A percentile compares a stretch with the other conserved stretches of the same genome.
Conservation (phyloP, 176 grass and related monocot genomes). For the Zoysia japonica region DNA sequence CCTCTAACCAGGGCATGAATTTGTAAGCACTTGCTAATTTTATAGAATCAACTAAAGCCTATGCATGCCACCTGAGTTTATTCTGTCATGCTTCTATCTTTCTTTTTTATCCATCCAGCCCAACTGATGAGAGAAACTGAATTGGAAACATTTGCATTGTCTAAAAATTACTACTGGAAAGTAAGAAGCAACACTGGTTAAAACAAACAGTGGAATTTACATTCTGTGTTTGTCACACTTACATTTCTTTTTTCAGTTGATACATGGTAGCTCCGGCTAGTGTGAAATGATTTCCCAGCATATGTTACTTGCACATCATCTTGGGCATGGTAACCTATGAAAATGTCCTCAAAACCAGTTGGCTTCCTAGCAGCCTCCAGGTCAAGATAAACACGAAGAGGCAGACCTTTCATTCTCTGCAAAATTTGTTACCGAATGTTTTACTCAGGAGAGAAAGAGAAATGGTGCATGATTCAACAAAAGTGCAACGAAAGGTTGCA, state of each 20-base stretch:
- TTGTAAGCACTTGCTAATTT: not conserved
- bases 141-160: conserved; percentile 22
- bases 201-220: not conserved
- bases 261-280: conserved; percentile 68
- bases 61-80: not conserved
- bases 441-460: not conserved
- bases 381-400: conserved; percentile 81
- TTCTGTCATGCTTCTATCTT: not conserved
- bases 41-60: conserved; percentile 11
- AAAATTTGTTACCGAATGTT: conserved; percentile 38
- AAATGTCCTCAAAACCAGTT: conserved; percentile 84
- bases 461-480: conserved; percentile 11
- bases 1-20: not conserved
- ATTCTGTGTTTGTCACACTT: conserved; percentile 30
- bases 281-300: conserved; percentile 82
- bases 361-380: conserved; percentile 76
- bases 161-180: not conserved
- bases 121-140: not conserved
- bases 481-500: not conserved
- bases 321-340: conserved; percentile 83
- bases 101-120: not conserved
- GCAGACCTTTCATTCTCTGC: conserved; percentile 82
- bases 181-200: conserved; percentile 8
- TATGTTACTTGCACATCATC: conserved; percentile 95
- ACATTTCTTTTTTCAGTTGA: conserved; percentile 78